Evolutionary conservation across 2,329 filamentous ascomycete genomes (phyloP).

Genomic region (Ceratocystis ficicola): DNA sequence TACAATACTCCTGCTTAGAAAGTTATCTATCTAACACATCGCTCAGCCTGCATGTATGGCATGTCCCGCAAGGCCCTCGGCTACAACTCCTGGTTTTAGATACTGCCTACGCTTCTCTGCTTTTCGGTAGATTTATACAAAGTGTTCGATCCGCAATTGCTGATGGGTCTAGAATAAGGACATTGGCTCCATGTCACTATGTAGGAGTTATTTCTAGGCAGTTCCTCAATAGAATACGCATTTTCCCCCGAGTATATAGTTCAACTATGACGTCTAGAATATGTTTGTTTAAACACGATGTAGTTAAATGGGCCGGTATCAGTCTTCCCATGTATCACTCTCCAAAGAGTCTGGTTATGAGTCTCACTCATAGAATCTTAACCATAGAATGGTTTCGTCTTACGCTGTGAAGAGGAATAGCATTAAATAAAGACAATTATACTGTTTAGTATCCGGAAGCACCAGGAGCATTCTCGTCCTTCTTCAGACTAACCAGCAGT

Average conservation of each 20-base stretch:
- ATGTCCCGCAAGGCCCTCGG: constrained; percentile 60
- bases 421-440: constrained; percentile 5
- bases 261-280: too few species aligned
- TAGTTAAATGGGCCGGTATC: too few species aligned
- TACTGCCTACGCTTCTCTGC: constrained; percentile 26
- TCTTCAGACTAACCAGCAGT: constrained; percentile 71
- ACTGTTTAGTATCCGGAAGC: constrained; percentile 47
- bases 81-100: constrained; percentile 66
- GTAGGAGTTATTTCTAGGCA: background rate
- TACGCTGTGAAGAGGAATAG: constrained; percentile 1
- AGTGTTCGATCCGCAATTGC: background rate
- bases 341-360: too few species aligned
- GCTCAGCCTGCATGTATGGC: constrained; percentile 52
- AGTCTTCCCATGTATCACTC: background rate
- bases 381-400: background rate
- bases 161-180: background rate
- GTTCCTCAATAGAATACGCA: background rate
- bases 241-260: background rate
- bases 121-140: background rate
- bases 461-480: constrained; percentile 76
- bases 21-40: constrained; percentile 23
- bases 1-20: background rate
- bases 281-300: too few species aligned
- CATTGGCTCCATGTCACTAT: background rate
- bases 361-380: too few species aligned